Base-by-base conservation (phyloP, 1,284 basidiomycete genomes). In the Cystobasidiaceae sp. region DNA sequence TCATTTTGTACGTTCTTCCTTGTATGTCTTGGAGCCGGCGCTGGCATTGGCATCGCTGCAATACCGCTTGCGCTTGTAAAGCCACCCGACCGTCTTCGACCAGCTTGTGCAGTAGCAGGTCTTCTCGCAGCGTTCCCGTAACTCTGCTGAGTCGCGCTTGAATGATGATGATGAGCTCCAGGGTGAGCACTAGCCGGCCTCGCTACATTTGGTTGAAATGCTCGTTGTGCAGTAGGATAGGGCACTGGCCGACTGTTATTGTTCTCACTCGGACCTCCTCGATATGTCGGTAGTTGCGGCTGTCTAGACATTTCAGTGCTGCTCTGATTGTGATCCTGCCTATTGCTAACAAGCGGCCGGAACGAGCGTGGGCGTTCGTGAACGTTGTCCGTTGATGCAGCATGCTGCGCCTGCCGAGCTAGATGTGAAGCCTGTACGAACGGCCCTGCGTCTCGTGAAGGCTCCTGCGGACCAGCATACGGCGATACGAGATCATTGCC, bases 31-130 rank as follows among this genome's bases (percentile, higher is more conserved):
- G 37, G 37, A 39, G n/a, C n/a, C 37, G 37, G 37, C 37, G 37
- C 11, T n/a, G 37, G 37, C 3, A 54, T 39, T 25, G 28, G 32
- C 37, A 39, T 39, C 11, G 37, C 37, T 11, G 11, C 11, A 11
- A 39, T 39, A 39, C 37, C 37, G 11, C 11, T n/a, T n/a, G n/a
- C n/a, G n/a, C n/a, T n/a, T n/a, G n/a, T n/a, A n/a, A n/a, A n/a
- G n/a, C n/a, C n/a, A n/a, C n/a, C n/a, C n/a, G n/a, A n/a, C n/a
- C n/a, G n/a, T n/a, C n/a, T n/a, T 23, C 54, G 33, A 28, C 54
- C 54, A n/a, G 37, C 37, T 19, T 56, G 54, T 4, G 54, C 54
- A 17, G 54, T 56, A 4, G 54, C 37, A 46, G 45, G 45, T n/a
- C 45, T 17, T 1, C 13, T 13, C n/a, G 6, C n/a, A 25, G 45